phyloP scores from a whole-genome alignment of 2,329 filamentous ascomycete species.

The Tricladium varicosporioides region DNA sequence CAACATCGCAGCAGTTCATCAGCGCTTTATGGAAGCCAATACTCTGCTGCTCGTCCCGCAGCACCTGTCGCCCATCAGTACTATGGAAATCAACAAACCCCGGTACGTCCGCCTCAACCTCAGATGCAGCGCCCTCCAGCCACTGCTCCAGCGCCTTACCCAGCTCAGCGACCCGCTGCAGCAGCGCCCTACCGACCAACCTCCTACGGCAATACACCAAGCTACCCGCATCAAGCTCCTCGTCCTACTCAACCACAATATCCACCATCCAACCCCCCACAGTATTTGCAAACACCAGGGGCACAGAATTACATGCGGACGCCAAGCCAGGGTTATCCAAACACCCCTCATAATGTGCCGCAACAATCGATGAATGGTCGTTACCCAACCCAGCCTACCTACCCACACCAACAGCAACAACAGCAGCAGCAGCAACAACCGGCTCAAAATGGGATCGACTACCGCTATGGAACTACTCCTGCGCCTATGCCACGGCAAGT shows the following conservation, averaged over 20 bases:
- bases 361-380: conserved; percentile 25
- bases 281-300: conserved; percentile 26
- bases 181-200: conserved; percentile 28
- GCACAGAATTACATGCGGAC: conserved; percentile 25
- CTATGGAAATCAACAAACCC: conserved; percentile 28
- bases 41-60: conserved; percentile 27
- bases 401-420: conserved; percentile 26
- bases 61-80: conserved; percentile 25
- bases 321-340: conserved; percentile 25
- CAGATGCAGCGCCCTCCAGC: conserved; percentile 28
- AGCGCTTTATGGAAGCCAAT: conserved; percentile 35
- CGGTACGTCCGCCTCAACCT: conserved; percentile 26
- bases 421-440: conserved; percentile 23
- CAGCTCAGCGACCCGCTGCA: conserved; percentile 25
- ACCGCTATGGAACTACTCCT: conserved; percentile 27
- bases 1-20: conserved; percentile 27
- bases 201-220: conserved; percentile 26
- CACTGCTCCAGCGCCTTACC: conserved; percentile 28
- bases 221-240: conserved; percentile 31
- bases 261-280: conserved; percentile 22
- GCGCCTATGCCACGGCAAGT: conserved; percentile 25
- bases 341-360: conserved; percentile 23
- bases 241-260: conserved; percentile 31
- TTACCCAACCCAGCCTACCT: conserved; percentile 28
- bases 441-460: conserved; percentile 28